phyloP scores from a whole-genome alignment of 371 early-diverging fungal species.

The Mucor racemosus region DNA sequence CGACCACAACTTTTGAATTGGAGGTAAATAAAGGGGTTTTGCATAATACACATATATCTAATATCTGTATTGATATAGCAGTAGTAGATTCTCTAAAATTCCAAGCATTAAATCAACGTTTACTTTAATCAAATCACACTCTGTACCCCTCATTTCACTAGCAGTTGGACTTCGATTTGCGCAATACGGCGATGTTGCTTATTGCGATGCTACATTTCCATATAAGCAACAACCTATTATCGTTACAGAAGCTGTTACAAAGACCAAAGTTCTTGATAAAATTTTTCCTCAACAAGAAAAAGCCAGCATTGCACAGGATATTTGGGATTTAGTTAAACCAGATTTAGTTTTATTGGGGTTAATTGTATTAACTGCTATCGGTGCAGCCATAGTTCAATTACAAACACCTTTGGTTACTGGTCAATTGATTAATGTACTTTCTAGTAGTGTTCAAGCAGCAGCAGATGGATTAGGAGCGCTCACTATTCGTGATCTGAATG shows the following conservation, averaged over 20 bases:
- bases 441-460: constrained; percentile 39
- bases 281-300: not conserved
- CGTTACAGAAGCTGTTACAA: constrained; percentile 12
- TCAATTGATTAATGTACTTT: constrained; percentile 72
- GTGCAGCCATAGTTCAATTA: constrained; percentile 70
- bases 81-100: not conserved
- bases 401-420: constrained; percentile 77
- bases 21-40: not conserved
- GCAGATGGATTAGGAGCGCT: constrained; percentile 27
- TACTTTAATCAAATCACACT: not conserved
- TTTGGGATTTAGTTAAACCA: constrained; percentile 58
- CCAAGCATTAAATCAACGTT: not conserved
- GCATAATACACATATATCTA: not conserved
- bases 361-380: constrained; percentile 65
- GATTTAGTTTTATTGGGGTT: constrained; percentile 58
- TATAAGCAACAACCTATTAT: not conserved
- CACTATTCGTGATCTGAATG: constrained; percentile 49
- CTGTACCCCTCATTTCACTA: constrained; percentile 17
- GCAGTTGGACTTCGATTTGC: constrained; percentile 14
- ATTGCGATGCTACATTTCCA: constrained; percentile 27
- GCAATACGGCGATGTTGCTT: constrained; percentile 9
- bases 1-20: not conserved
- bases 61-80: not conserved
- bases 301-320: constrained; percentile 32
- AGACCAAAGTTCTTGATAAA: constrained; percentile 7